Evolutionary conservation across 176 grass and related monocot genomes (phyloP), one percentile per base, ranked within the genome.

Genomic region (Chloris gayana): DNA sequence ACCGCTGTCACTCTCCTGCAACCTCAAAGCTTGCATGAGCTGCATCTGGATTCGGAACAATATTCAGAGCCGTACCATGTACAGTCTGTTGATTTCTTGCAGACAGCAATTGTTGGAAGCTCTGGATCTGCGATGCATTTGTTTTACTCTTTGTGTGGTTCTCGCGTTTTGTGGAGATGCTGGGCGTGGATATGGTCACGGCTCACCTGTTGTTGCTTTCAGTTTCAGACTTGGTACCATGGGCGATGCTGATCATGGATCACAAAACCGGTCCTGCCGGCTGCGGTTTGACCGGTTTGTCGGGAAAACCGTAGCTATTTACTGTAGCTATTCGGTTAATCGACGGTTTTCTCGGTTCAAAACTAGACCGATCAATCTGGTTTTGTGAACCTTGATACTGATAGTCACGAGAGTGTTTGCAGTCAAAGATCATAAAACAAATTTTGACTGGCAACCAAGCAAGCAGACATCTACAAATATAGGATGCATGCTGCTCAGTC

Each of bases 71-170:
- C 82, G 82, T 89, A 85, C 77, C 24, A 41, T n/a, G 41, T 14
- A 73, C 87, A 77, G 72, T 85, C 65, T 85, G 87, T 57, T 77
- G 60, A 58, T 72, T 59, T 81, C 30, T 71, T 14, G 7, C 63
- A 66, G 78, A 77, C 39, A 85, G 66, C 59, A 89, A 77, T 72
- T 10, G 66, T 82, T 80, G 71, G 87, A 85, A 89, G 71, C 82
- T 72, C 18, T 66, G 78, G 74, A 81, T 85, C 87, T 89, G 77
- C 65, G 45, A 66, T 18, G 77, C 46, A 63, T 72, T 49, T 50
- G 45, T 77, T 80, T 35, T 76, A 49, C 63, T 56, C 24, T 70
- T 47, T 31, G 27, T 33, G 45, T 79, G 62, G 30, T 10, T 79
- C 61, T 51, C 42, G 17, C n/a, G 51, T 33, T 26, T 26, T 32